phyloP scores from a whole-genome alignment of 345 rosid species.

The Passiflora organensis region DNA sequence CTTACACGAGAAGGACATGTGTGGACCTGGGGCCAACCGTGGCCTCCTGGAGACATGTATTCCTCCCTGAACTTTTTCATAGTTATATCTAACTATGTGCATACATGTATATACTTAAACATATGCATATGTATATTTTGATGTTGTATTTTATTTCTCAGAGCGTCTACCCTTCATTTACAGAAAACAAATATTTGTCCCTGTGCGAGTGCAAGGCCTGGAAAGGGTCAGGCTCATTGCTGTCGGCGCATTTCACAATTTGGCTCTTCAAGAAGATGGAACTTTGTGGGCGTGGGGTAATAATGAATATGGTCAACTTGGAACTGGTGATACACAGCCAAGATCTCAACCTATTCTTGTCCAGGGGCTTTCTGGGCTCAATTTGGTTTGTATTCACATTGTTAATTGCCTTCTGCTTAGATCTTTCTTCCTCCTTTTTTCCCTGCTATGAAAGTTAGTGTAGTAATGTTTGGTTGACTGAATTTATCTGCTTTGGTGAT shows the following conservation, averaged over 20 bases:
- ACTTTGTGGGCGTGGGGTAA: slow-evolving; percentile 98
- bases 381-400: slow-evolving; percentile 54
- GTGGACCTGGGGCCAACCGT: slow-evolving; percentile 99
- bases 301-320: slow-evolving; percentile 99
- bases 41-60: slow-evolving; percentile 99
- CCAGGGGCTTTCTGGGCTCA: slow-evolving; percentile 78
- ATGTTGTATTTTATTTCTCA: not conserved
- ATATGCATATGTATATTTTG: too few relatives aligned
- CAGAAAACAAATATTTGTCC: slow-evolving; percentile 96
- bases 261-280: slow-evolving; percentile 95
- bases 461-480: too few relatives aligned
- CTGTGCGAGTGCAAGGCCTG: slow-evolving; percentile 97
- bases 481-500: too few relatives aligned
- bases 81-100: too few relatives aligned
- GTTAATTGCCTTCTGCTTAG: not conserved
- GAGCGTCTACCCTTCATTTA: not conserved
- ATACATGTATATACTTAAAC: too few relatives aligned
- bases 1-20: slow-evolving; percentile 86
- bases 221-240: slow-evolving; percentile 80
- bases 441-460: too few relatives aligned
- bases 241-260: slow-evolving; percentile 97
- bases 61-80: too few relatives aligned
- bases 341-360: slow-evolving; percentile 91
- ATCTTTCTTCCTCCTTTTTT: too few relatives aligned
- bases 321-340: slow-evolving; percentile 99